Base-by-base conservation (phyloP, 805 yeast genomes). In the Candida broadrunensis region DNA sequence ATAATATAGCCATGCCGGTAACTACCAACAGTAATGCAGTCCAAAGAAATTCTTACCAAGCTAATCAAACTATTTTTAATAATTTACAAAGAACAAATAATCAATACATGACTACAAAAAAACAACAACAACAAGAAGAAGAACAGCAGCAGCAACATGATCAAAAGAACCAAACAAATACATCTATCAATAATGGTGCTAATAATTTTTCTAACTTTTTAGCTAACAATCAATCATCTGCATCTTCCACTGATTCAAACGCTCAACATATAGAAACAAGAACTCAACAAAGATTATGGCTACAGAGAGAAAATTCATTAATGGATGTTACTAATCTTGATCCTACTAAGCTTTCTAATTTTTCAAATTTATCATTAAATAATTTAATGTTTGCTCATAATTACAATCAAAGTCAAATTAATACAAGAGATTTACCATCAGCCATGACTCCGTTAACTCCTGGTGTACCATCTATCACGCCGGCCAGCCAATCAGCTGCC, bases 261-360 rank as follows among this genome's bases (percentile, higher is more conserved):
- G 32, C 39, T 6, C 38, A 41, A 27, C 42, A 39, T 39, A 38
- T 45, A 15, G 86, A 81, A 45, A 80, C 87, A 1, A 72, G 96
- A 63, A 86, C 95, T 0, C 96, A 88, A 55, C 93, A 85, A 55
- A 76, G 82, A 46, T 71, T 88, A 38, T 87, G 95, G 95, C 65
- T 88, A 25, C 95, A 85, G 58, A 70, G 91, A 48, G 91, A 85
- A 49, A 83, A 78, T 51, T 80, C 87, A 2, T 65, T 84, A 32
- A 65, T 83, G 63, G 90, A 83, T 55, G 60, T 81, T 38, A 66
- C 64, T 3, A 54, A 55, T 25, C 26, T 54, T 36, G 73, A 67
- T 44, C 44, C 61, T 9, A 48, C 47, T 31, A 58, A 57, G 26
- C 43, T 60, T 33, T 53, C 61, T 16, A 69, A 67, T 46, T 59